phyloP scores from a whole-genome alignment of 129 eudicot genomes.

The Rutidosis leptorrhynchoides region DNA sequence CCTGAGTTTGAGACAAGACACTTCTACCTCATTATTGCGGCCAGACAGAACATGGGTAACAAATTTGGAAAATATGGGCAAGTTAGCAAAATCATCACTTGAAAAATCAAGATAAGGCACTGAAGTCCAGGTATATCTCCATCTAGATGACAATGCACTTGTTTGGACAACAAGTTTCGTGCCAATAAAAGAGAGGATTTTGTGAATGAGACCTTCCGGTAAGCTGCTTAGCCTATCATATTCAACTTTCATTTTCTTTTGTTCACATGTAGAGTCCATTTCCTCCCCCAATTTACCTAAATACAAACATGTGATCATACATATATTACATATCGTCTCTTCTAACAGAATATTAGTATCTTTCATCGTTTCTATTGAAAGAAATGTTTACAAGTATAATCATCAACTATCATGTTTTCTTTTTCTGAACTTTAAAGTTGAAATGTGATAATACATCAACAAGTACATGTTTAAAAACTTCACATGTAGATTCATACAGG shows the following conservation, averaged over 20 bases:
- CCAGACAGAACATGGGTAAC: constrained; percentile 7
- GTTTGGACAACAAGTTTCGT: not conserved
- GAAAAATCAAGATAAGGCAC: constrained; percentile 6
- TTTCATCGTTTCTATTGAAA: too few species aligned
- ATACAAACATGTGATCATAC: too few species aligned
- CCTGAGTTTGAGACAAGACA: not conserved
- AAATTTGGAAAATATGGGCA: not conserved
- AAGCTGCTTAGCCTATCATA: constrained; percentile 8
- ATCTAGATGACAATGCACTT: constrained; percentile 14
- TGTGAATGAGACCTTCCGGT: constrained; percentile 12
- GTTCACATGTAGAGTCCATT: not conserved
- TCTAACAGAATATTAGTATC: too few species aligned
- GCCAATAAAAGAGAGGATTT: constrained; percentile 7
- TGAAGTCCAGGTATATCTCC: constrained; percentile 9
- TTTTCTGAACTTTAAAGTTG: too few species aligned
- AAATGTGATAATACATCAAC: too few species aligned
- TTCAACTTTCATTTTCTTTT: not conserved
- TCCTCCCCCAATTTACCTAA: not conserved
- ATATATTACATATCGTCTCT: too few species aligned
- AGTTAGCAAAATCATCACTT: not conserved
- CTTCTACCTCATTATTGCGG: constrained; percentile 12
- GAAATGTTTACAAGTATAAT: too few species aligned
- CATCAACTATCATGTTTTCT: too few species aligned
- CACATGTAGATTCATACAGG: too few species aligned
- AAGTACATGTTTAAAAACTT: too few species aligned